phyloP scores from a whole-genome alignment of 805 yeast species.

The Yamadazyma ubonensis region DNA sequence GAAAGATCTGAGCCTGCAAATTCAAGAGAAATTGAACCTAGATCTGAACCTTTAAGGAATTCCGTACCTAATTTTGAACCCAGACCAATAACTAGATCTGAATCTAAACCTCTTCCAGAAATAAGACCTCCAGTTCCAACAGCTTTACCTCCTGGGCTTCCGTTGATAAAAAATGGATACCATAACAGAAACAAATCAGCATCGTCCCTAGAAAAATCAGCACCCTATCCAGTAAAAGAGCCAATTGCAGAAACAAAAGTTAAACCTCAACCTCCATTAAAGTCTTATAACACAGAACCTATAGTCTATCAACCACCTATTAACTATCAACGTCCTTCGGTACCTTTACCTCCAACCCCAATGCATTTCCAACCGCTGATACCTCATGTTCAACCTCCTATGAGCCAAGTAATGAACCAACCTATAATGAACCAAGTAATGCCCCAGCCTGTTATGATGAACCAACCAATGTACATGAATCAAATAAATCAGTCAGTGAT shows the following conservation, averaged over 20 bases:
- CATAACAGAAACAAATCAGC: not conserved
- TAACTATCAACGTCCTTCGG: not conserved
- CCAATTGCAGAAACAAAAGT: too few species aligned
- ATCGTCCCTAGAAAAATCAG: not conserved
- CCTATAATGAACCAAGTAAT: not conserved
- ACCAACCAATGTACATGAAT: not conserved
- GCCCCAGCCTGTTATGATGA: slow-evolving; percentile 1
- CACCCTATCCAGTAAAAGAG: slow-evolving; percentile 14
- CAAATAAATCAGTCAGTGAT: too few species aligned
- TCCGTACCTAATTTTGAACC: too few species aligned
- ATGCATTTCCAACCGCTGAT: not conserved
- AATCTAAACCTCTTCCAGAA: not conserved
- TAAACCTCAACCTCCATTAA: slow-evolving; percentile 2
- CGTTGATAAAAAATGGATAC: slow-evolving; percentile 1
- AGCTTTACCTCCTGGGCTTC: slow-evolving; percentile 16
- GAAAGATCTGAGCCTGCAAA: not conserved
- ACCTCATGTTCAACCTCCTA: not conserved
- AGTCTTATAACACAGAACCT: slow-evolving; percentile 5
- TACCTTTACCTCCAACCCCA: not conserved
- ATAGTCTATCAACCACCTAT: not conserved
- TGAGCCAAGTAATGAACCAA: too few species aligned
- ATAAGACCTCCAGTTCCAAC: slow-evolving; percentile 18
- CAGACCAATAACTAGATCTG: not conserved
- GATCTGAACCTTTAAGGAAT: too few species aligned
- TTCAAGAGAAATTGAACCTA: too few species aligned